Percentiles rank a stretch among this genome's conserved stretches.
Conservation (phyloP, 805 yeast species). For the Saccharomyces cerevisiae region DNA sequence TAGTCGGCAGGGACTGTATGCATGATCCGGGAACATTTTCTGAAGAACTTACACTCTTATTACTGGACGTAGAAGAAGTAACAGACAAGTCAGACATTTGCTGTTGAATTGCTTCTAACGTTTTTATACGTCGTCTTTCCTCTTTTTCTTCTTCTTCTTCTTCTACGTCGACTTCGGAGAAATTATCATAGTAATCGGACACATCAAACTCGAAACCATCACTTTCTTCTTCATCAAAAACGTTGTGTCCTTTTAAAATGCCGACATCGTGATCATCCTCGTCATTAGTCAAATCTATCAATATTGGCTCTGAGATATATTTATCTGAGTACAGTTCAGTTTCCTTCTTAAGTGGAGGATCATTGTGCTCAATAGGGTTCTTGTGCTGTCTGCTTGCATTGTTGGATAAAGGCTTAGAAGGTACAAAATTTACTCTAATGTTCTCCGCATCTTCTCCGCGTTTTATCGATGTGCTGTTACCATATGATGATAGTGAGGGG, state of each 20-base stretch:
- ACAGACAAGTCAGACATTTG: constrained; percentile 3
- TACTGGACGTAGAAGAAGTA: not conserved
- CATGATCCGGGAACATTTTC: not conserved
- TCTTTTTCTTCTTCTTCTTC: not conserved
- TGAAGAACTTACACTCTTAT: not conserved
- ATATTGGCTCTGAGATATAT: not conserved
- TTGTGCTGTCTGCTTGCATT: not conserved
- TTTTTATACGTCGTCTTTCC: not conserved
- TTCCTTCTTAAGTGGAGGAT: not conserved
- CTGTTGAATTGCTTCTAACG: not conserved
- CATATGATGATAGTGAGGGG: constrained; percentile 1
- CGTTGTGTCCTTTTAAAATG: not conserved
- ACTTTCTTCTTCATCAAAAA: not conserved
- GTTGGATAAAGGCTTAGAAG: constrained; percentile 22
- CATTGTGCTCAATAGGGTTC: not conserved
- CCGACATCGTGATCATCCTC: constrained; percentile 5
- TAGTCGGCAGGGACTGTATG: not conserved
- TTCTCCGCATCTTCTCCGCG: not conserved
- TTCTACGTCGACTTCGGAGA: not conserved
- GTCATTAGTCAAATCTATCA: constrained; percentile 15
- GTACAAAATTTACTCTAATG: constrained; percentile 17
- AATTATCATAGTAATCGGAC: constrained; percentile 5
- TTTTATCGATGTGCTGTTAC: not conserved
- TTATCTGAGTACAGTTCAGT: not conserved
- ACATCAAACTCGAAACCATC: constrained; percentile 5